Evolutionary conservation across 1,139 yeast species (phyloP), one percentile per base, ranked within the genome.

Genomic region (Kodamaea sp.): DNA sequence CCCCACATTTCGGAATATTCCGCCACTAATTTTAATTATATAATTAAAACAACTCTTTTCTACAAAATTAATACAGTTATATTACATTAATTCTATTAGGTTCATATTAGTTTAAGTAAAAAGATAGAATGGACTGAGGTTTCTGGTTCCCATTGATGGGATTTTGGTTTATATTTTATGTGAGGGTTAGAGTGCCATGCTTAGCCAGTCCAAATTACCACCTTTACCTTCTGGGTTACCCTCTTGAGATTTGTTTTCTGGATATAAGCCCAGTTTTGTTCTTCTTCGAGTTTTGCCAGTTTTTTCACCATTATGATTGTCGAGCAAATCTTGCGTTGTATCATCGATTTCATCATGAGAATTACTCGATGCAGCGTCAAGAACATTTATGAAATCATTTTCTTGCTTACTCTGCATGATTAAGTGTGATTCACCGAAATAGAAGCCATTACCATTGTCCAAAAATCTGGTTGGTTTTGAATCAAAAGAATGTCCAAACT

Each of bases 181-280:
- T 15, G 20, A 15, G 20, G 20, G 20, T 15, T 15, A 15, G 4
- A 53, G 45, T 9, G 58, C 51, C 60, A 58, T 53, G 37, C 57
- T 56, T 11, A 58, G 49, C 62, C 62, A 58, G 38, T 58, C 62
- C 61, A 60, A 57, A 34, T 46, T 47, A 27, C 52, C 55, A 32
- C 49, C 43, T 28, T 46, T 39, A 8, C 29, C 44, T 25, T 39
- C 44, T 24, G 47, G 45, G n/a, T 31, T 25, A 29, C 26, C n/a
- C 27, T 29, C 33, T 34, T n/a, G 22, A 12, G 20, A 28, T 24
- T 31, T 24, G 28, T 32, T 7, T 31, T 32, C 32, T 25, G 9
- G 27, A 22, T 34, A 11, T 25, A 7, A 8, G 31, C n/a, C 11
- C 26, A 25, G n/a, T 29, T 29, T 25, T 37, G 9, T 24, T 12